Evolutionary conservation across 1,139 yeast species (phyloP).

Genomic region (Kodamaea ohmeri): DNA sequence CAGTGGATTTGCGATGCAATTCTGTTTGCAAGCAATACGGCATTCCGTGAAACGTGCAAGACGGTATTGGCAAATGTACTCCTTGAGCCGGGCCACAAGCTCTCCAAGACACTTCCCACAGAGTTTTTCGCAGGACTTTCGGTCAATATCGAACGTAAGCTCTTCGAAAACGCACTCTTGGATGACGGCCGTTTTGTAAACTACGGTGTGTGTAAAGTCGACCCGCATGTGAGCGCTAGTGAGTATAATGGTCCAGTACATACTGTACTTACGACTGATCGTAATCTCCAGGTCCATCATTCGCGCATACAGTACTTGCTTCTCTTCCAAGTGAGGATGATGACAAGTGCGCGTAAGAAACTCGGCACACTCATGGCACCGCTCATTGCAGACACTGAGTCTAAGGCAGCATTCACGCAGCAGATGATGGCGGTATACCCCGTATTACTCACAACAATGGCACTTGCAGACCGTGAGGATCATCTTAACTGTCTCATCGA

Average conservation of each 20-base stretch:
- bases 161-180: conserved; percentile 34
- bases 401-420: conserved; percentile 47
- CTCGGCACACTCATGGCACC: conserved; percentile 51
- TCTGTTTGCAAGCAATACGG: conserved; percentile 23
- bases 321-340: conserved; percentile 55
- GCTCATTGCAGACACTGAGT: conserved; percentile 45
- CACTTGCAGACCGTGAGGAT: conserved; percentile 63
- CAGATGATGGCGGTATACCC: conserved; percentile 56
- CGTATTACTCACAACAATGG: conserved; percentile 44
- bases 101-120: conserved; percentile 29
- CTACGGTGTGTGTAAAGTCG: conserved; percentile 20
- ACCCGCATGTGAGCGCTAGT: conserved; percentile 12
- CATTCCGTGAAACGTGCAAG: conserved; percentile 27
- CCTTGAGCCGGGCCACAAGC: conserved; percentile 27
- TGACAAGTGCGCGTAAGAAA: conserved; percentile 47
- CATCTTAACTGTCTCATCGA: conserved; percentile 52
- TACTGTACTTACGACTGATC: conserved; percentile 9
- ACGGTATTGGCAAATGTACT: conserved; percentile 26
- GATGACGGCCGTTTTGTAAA: conserved; percentile 26
- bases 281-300: conserved; percentile 14
- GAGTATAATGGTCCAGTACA: conserved; percentile 17
- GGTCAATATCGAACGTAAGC: conserved; percentile 18
- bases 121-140: conserved; percentile 16
- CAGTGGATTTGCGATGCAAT: conserved; percentile 50
- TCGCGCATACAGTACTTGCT: conserved; percentile 54